These are phyloP conservation scores for Penicillium chermesinum DNA, from an alignment of 495 filamentous ascomycete species.

Conservation along the genomic window DNA sequence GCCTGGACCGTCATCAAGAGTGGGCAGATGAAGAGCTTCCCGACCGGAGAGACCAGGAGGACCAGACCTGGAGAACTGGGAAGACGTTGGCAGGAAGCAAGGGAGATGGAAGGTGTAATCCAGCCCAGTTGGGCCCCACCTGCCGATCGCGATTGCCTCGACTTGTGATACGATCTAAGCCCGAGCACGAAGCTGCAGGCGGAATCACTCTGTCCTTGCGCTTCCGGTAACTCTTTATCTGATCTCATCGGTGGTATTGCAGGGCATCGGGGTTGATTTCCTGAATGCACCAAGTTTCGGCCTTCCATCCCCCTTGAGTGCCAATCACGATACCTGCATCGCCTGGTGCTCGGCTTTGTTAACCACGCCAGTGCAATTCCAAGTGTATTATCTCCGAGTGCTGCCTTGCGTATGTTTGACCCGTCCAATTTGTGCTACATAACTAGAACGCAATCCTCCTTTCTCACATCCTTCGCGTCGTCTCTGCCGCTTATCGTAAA, in stretches of 20 bases:
- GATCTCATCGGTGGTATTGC: background rate
- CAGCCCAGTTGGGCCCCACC: constrained; percentile 2
- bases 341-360: too few species aligned
- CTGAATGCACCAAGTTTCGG: background rate
- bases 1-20: background rate
- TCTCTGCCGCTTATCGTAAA: constrained; percentile 2
- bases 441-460: too few species aligned
- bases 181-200: background rate
- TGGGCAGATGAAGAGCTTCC: background rate
- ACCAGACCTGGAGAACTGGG: background rate
- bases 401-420: too few species aligned
- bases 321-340: too few species aligned
- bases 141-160: background rate
- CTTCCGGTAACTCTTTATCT: background rate
- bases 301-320: too few species aligned
- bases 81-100: background rate
- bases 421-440: too few species aligned
- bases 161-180: background rate
- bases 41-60: background rate
- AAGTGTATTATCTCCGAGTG: too few species aligned
- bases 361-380: too few species aligned
- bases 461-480: background rate
- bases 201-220: background rate
- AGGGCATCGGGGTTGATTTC: background rate
- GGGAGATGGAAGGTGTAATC: background rate